Evolutionary conservation across 768 basidiomycete genomes (phyloP), one percentile per base, ranked within the genome.

Genomic region (Trametes elegans): DNA sequence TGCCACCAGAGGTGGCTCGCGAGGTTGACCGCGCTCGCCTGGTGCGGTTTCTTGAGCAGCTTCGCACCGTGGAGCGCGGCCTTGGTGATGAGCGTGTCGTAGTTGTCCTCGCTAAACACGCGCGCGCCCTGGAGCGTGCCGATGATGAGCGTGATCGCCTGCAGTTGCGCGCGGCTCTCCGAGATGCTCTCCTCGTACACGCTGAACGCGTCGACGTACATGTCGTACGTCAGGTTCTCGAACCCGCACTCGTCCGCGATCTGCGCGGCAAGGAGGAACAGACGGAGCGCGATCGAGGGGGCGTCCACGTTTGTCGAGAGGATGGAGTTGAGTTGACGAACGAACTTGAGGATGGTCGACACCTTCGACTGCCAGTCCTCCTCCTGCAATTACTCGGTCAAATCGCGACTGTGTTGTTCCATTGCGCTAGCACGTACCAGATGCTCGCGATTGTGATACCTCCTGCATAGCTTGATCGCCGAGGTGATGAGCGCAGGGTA

Each of bases 1-100:
- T 98, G 97, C 95, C 95, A 99, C 96, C 96, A 99, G 62, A 99
- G 73, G 73, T 99, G 97, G 68, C 94, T 97, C 7, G 97, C 97
- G 27, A 93, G 77, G 44, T 90, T 85, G 19, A 98, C 97, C 5
- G 96, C 97, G 8, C 87, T 91, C 11, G 95, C 89, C 71, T 98
- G 97, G 70, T 98, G 96, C 11, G 93, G 93, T 79, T 99, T 98
- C 81, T 99, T 99, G 71, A 99, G 71, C 60, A 98, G 72, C 73
- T 96, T 96, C 27, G 94, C 90, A 5, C 93, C 94, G 69, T 99
- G 97, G 60, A 98, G 73, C 6, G 96, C 96, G n/a, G 96, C 97
- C 73, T 99, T 98, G 24, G 97, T 98, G 65, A 98, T 93, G 58
- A 99, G 73, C 2, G 96, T 98, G 66, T 98, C 97, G 66, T 97